These are phyloP conservation scores for Sedum album DNA, from an alignment of 164 flowering plant species.

Conservation along the genomic window DNA sequence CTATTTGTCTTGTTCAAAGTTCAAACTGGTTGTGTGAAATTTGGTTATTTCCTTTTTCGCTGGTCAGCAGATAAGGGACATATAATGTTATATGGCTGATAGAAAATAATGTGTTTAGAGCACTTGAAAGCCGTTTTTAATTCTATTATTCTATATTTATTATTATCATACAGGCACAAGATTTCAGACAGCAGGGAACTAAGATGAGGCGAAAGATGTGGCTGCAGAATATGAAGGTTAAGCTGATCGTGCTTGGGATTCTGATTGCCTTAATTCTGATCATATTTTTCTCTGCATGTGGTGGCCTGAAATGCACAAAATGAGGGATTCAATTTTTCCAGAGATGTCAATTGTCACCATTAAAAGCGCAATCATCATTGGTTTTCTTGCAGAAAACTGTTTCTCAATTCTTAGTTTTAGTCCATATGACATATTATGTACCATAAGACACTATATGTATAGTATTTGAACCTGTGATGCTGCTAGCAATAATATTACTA, in stretches of 20 bases:
- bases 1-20: not conserved
- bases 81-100: not conserved
- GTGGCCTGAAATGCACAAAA: conserved; percentile 1
- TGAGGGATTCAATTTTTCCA: not conserved
- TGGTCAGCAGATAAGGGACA: not conserved
- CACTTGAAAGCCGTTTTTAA: too few species aligned
- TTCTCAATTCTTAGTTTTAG: not conserved
- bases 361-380: not conserved
- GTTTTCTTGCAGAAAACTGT: not conserved
- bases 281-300: conserved; percentile 8
- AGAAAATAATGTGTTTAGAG: too few species aligned
- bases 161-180: conserved; percentile 8
- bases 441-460: not conserved
- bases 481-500: not conserved
- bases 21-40: not conserved
- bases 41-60: not conserved
- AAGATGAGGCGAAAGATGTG: conserved; percentile 12
- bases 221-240: conserved; percentile 10
- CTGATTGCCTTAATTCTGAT: conserved; percentile 9
- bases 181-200: conserved; percentile 7
- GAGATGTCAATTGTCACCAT: not conserved
- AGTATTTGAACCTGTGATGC: not conserved
- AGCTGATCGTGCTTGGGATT: conserved; percentile 10
- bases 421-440: not conserved
- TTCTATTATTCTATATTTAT: not conserved